Percentiles rank a stretch among this genome's conserved stretches.
Conservation (phyloP, 2,329 filamentous ascomycete genomes). For the Cercospora beticola region DNA sequence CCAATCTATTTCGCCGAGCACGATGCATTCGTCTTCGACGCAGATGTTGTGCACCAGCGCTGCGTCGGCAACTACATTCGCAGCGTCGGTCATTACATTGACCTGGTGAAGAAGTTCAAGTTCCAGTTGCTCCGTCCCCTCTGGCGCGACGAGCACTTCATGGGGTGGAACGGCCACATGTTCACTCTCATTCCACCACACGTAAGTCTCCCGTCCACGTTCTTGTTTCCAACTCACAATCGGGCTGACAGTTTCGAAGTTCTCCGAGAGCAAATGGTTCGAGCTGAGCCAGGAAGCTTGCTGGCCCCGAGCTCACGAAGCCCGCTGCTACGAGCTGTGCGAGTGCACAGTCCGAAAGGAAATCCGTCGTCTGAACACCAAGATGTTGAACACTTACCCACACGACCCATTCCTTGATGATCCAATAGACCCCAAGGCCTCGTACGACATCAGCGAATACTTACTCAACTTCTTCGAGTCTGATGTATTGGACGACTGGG, state of each 20-base stretch:
- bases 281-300: neutral
- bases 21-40: slow-evolving; percentile 26
- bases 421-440: neutral
- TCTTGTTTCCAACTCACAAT: neutral
- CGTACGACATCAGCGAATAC: neutral
- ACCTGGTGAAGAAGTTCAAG: slow-evolving; percentile 21
- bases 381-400: neutral
- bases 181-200: slow-evolving; percentile 13
- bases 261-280: neutral
- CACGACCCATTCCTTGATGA: neutral
- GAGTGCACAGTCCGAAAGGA: neutral
- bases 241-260: neutral
- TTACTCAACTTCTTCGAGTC: neutral
- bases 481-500: neutral
- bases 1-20: slow-evolving; percentile 31
- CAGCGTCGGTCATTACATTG: slow-evolving; percentile 21
- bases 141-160: slow-evolving; percentile 12
- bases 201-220: neutral
- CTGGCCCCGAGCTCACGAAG: neutral
- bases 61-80: slow-evolving; percentile 26
- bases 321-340: neutral
- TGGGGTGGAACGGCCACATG: slow-evolving; percentile 21
- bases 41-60: slow-evolving; percentile 26
- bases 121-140: slow-evolving; percentile 23
- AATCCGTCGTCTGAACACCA: neutral